Percentiles rank a stretch among this genome's conserved stretches.
Conservation (phyloP, 2,329 filamentous ascomycete genomes). For the Colletotrichum tofieldiae region DNA sequence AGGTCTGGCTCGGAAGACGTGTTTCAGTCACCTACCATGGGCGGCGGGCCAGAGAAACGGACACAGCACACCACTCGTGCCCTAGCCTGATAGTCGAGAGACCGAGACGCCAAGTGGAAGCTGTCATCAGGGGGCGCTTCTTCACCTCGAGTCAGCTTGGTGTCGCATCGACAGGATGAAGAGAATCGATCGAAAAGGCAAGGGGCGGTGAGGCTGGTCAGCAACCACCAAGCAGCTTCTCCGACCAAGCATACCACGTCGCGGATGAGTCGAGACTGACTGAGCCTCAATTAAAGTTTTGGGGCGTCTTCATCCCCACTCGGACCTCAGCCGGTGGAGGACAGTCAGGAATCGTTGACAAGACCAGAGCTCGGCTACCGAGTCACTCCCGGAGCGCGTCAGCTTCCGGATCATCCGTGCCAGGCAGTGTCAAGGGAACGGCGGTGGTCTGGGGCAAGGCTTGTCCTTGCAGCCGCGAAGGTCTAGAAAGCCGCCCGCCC, state of each 20-base stretch:
- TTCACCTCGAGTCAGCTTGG: slow-evolving; percentile 24
- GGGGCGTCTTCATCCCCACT: slow-evolving; percentile 19
- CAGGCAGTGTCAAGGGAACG: slow-evolving; percentile 13
- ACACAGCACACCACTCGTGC: neutral
- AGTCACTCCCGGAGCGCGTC: slow-evolving; percentile 40
- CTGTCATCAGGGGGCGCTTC: slow-evolving; percentile 3
- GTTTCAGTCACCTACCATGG: slow-evolving; percentile 30
- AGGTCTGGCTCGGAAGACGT: slow-evolving; percentile 6
- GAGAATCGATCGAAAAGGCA: slow-evolving; percentile 4
- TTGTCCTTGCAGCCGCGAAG: slow-evolving; percentile 24
- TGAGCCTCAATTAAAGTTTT: slow-evolving; percentile 40
- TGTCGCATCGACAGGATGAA: slow-evolving; percentile 3
- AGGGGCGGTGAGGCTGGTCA: slow-evolving; percentile 31
- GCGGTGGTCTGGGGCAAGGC: slow-evolving; percentile 12
- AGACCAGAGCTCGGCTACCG: slow-evolving; percentile 29
- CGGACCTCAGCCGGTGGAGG: slow-evolving; percentile 18
- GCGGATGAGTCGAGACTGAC: slow-evolving; percentile 27
- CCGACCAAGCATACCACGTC: slow-evolving; percentile 31
- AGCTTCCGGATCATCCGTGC: slow-evolving; percentile 42
- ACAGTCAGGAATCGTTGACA: slow-evolving; percentile 9
- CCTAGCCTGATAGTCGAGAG: neutral
- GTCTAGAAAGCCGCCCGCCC: neutral
- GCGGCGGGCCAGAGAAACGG: slow-evolving; percentile 9
- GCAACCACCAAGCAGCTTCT: slow-evolving; percentile 15
- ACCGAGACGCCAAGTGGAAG: slow-evolving; percentile 17